These are phyloP conservation scores for Spathaspora hagerdaliae DNA, from an alignment of 805 yeast genomes.

Conservation along the genomic window DNA sequence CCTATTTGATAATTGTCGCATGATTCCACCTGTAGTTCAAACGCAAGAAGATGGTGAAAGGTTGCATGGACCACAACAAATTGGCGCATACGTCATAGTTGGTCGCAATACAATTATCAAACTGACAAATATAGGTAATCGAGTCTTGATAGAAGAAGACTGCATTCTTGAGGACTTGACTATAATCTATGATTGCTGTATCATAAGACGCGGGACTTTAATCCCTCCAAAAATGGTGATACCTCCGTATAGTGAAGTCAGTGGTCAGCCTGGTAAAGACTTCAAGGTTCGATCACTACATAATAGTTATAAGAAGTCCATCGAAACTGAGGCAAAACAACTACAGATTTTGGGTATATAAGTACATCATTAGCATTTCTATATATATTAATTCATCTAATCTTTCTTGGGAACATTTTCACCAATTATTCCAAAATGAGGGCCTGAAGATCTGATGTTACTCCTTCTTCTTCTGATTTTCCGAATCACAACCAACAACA, in stretches of 20 bases:
- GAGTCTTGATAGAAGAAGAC: slow-evolving; percentile 44
- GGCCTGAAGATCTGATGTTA: not conserved
- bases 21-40: slow-evolving; percentile 16
- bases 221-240: slow-evolving; percentile 42
- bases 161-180: slow-evolving; percentile 35
- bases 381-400: slow-evolving; percentile 4
- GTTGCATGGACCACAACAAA: slow-evolving; percentile 10
- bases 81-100: slow-evolving; percentile 47
- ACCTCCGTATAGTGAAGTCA: slow-evolving; percentile 51
- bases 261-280: slow-evolving; percentile 30
- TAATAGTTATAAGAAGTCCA: slow-evolving; percentile 29
- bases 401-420: slow-evolving; percentile 16
- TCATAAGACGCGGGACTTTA: slow-evolving; percentile 36
- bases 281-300: slow-evolving; percentile 22
- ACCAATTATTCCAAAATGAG: slow-evolving; percentile 18
- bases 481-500: slow-evolving; percentile 1
- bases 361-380: not conserved
- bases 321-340: slow-evolving; percentile 33
- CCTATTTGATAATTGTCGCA: slow-evolving; percentile 22
- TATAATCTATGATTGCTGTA: slow-evolving; percentile 49
- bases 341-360: slow-evolving; percentile 14
- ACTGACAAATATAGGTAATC: slow-evolving; percentile 42
- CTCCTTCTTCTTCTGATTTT: slow-evolving; percentile 1
- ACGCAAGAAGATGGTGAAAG: not conserved
- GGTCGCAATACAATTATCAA: slow-evolving; percentile 30